Evolutionary conservation across 768 basidiomycete species (phyloP).

Genomic region (Floccularia luteovirens): DNA sequence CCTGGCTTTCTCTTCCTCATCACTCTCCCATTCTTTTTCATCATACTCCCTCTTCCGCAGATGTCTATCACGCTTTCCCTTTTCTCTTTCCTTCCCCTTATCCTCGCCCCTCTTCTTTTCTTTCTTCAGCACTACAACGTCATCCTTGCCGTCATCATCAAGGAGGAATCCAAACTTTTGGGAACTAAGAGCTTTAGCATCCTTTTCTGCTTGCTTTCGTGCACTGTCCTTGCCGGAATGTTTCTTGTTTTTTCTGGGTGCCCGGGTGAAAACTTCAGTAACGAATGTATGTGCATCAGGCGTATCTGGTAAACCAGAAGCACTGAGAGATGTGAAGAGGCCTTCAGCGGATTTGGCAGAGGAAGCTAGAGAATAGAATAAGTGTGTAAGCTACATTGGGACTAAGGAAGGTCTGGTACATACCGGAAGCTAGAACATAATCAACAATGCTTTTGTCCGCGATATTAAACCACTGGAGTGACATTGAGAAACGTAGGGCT

Average conservation of each 20-base stretch:
- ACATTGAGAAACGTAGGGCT: constrained; percentile 2
- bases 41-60: constrained; percentile 78
- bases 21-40: constrained; percentile 83
- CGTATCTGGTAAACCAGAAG: constrained; percentile 76
- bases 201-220: constrained; percentile 68
- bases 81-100: constrained; percentile 25
- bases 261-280: constrained; percentile 65
- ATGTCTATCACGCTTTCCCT: constrained; percentile 54
- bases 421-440: constrained; percentile 83
- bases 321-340: constrained; percentile 68
- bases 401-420: constrained; percentile 12
- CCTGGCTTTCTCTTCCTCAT: constrained; percentile 72
- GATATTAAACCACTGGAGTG: constrained; percentile 74
- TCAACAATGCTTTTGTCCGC: constrained; percentile 81
- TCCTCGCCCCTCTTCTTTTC: constrained; percentile 29
- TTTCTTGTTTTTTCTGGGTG: constrained; percentile 76
- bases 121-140: constrained; percentile 33
- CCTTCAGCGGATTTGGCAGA: constrained; percentile 76
- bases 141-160: constrained; percentile 61
- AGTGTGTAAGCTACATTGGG: too few species aligned
- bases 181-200: constrained; percentile 56
- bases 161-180: constrained; percentile 77
- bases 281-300: constrained; percentile 78
- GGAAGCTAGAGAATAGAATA: constrained; percentile 56
- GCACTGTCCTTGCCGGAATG: constrained; percentile 32